phyloP scores from a whole-genome alignment of 306 rosid species.

The Phaseolus lunatus region DNA sequence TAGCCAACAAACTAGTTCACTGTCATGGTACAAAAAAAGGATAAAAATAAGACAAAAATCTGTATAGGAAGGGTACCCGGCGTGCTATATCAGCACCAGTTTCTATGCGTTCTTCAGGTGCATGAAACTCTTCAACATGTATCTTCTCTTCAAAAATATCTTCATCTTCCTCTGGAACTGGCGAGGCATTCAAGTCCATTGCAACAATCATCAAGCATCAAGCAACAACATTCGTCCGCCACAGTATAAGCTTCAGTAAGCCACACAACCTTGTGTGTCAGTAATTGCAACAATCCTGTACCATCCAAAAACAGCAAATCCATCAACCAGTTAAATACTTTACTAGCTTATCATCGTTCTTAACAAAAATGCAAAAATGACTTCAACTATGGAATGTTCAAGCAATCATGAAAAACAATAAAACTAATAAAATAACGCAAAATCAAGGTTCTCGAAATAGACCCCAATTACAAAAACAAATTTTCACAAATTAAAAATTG shows the following conservation, averaged over 20 bases:
- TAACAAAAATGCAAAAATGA: slow-evolving; percentile 5
- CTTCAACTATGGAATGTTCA: slow-evolving; percentile 28
- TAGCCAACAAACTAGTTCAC: slow-evolving; percentile 1
- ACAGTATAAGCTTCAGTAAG: slow-evolving; percentile 23
- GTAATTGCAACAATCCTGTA: slow-evolving; percentile 45
- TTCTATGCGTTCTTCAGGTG: slow-evolving; percentile 82
- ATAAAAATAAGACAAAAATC: neutral
- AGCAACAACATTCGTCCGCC: slow-evolving; percentile 64
- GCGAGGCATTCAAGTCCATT: slow-evolving; percentile 99
- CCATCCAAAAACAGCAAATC: slow-evolving; percentile 35
- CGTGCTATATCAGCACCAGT: slow-evolving; percentile 83
- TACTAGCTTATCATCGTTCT: neutral
- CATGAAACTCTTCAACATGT: slow-evolving; percentile 60
- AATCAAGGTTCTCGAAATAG: neutral
- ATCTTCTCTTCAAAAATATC: slow-evolving; percentile 63
- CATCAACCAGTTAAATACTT: slow-evolving; percentile 24
- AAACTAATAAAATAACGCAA: neutral
- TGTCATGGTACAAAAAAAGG: slow-evolving; percentile 1
- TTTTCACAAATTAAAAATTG: neutral
- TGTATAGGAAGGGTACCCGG: slow-evolving; percentile 63
- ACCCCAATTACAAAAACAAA: slow-evolving; percentile 31
- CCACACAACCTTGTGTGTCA: slow-evolving; percentile 34
- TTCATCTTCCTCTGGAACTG: slow-evolving; percentile 95
- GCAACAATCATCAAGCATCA: slow-evolving; percentile 83
- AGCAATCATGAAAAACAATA: slow-evolving; percentile 10